Evolutionary conservation across 2,329 filamentous ascomycete genomes (phyloP), one percentile per base, ranked within the genome.

Genomic region (Alternaria sp.): DNA sequence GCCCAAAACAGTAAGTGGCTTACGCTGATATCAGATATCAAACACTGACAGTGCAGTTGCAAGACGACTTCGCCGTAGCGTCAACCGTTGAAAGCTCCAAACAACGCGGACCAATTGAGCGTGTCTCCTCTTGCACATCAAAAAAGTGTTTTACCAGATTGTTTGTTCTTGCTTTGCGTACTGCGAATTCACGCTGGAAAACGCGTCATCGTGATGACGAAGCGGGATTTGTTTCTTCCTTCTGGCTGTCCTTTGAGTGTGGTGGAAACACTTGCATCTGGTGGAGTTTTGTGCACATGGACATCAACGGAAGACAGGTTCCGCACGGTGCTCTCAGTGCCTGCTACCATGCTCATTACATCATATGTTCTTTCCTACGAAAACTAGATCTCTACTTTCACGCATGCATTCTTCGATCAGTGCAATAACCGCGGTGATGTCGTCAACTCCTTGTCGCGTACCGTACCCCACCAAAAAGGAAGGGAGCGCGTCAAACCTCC

Each of bases 111-210:
- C 26, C 10, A 17, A 4, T 6, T 11, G 36, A 57, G 32, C 9
- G n/a, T 0, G 21, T 17, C 32, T 55, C 17, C 57, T 30, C 45
- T 46, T 50, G 23, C 32, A 55, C 5, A 5, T 40, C 15, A 62
- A 64, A 62, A 64, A 55, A 62, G 44, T 54, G 59, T 32, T 45
- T 49, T 15, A 51, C 3, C 45, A 23, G 3, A 47, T 47, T 59
- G 30, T 26, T 40, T 11, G 30, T n/a, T 23, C 17, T 52, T 55
- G 45, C 17, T 36, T 63, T 57, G n/a, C 12, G 4, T 53, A 32
- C 19, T 30, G 28, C 21, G 23, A 47, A 12, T 21, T 26, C 17
- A 21, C 10, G 3, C 21, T 7, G 52, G 15, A 5, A 7, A 12
- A n/a, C 5, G 30, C 19, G 1, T 25, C 49, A 40, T 36, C 28